These are phyloP conservation scores for Amoebophrya sp. DNA, from an alignment of 169 alveolate genomes.

Conservation along the genomic window DNA sequence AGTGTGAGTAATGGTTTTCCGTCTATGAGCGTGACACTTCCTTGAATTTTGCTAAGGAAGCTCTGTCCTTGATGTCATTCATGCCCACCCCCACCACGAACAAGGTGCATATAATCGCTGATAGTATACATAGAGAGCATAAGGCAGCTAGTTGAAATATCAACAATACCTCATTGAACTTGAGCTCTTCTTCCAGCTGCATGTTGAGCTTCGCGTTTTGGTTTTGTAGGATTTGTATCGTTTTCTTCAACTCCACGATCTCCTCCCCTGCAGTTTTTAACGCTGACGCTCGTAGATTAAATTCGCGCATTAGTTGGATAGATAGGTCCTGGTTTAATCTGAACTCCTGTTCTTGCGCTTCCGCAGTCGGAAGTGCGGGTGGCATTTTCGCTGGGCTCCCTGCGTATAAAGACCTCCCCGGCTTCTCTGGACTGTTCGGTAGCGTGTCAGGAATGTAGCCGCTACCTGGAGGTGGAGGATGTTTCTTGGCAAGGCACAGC, in stretches of 20 bases:
- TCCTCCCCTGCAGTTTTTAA: neutral
- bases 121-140: no score
- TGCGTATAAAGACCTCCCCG: neutral
- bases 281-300: neutral
- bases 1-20: no score
- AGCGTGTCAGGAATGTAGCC: neutral
- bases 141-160: no score
- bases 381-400: neutral
- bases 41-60: no score
- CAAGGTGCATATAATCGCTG: no score
- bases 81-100: no score
- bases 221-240: neutral
- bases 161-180: neutral
- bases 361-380: neutral
- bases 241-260: neutral
- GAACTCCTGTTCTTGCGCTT: neutral
- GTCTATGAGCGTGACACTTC: no score
- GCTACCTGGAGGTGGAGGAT: neutral
- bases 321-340: neutral
- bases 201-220: neutral
- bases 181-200: conserved; percentile 1
- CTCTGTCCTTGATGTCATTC: no score
- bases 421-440: neutral
- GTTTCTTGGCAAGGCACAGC: no score
- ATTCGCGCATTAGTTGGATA: neutral